phyloP scores from a whole-genome alignment of 78 protist genomes.

The Bigelowiella natans region DNA sequence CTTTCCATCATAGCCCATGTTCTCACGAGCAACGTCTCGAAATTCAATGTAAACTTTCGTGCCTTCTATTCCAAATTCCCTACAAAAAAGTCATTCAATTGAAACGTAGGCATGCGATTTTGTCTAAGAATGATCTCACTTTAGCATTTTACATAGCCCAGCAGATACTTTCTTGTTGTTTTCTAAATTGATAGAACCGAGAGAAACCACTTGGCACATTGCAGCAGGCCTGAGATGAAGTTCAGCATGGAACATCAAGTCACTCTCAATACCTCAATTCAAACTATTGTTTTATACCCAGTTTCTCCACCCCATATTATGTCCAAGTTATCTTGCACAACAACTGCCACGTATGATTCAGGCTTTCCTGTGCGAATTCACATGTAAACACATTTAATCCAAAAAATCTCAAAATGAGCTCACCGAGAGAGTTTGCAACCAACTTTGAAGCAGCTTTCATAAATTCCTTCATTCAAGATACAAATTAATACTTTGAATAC shows the following conservation, averaged over 20 bases:
- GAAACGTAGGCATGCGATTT: no score
- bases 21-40: neutral
- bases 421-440: neutral
- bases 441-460: neutral
- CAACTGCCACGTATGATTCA: neutral
- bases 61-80: neutral
- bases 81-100: no score
- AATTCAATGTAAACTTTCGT: neutral
- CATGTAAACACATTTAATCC: neutral
- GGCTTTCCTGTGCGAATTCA: neutral
- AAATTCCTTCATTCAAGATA: neutral
- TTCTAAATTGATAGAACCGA: neutral
- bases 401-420: neutral
- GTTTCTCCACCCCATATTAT: neutral
- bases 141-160: neutral
- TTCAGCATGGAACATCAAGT: neutral
- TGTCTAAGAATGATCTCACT: no score
- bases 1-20: neutral
- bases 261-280: neutral
- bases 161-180: neutral
- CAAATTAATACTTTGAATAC: neutral
- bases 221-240: neutral
- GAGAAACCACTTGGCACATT: neutral
- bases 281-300: neutral
- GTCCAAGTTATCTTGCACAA: neutral